A percentile compares a stretch with the other conserved stretches of the same genome.
Evolutionary conservation across 345 rosid genomes (phyloP).

Genomic region (Capsella bursapastoris): DNA sequence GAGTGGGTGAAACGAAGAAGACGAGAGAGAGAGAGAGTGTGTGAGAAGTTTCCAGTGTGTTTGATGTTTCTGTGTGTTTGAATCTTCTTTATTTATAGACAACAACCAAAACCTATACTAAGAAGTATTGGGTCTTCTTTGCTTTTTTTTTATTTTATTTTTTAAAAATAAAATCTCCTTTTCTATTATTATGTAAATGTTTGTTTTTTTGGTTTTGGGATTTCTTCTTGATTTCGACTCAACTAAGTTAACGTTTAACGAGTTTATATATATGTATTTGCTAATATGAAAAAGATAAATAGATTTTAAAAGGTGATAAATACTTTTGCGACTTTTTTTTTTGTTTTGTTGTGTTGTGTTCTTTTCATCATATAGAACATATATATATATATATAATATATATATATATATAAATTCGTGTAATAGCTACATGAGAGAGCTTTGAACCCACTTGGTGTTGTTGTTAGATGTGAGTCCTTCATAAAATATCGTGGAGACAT

Average conservation of each 20-base stretch:
- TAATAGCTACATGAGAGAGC: constrained; percentile 13
- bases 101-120: not conserved
- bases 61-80: constrained; percentile 21
- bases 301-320: not conserved
- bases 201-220: not conserved
- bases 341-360: not conserved
- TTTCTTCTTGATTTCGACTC: constrained; percentile 4
- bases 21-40: not conserved
- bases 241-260: not conserved
- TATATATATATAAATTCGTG: constrained; percentile 8
- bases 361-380: not conserved
- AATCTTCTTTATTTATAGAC: constrained; percentile 45
- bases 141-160: constrained; percentile 2
- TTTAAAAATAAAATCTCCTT: not conserved
- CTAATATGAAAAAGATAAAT: not conserved
- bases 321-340: constrained; percentile 10
- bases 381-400: too few relatives aligned
- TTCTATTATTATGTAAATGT: not conserved
- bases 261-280: not conserved
- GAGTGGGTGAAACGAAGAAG: constrained; percentile 23
- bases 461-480: constrained; percentile 25
- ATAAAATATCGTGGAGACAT: constrained; percentile 31
- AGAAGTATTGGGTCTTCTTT: constrained; percentile 22
- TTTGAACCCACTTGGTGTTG: constrained; percentile 29
- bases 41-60: constrained; percentile 29